Base-by-base conservation (phyloP, 2,329 filamentous ascomycete species). In the Cryphonectria radicalis region DNA sequence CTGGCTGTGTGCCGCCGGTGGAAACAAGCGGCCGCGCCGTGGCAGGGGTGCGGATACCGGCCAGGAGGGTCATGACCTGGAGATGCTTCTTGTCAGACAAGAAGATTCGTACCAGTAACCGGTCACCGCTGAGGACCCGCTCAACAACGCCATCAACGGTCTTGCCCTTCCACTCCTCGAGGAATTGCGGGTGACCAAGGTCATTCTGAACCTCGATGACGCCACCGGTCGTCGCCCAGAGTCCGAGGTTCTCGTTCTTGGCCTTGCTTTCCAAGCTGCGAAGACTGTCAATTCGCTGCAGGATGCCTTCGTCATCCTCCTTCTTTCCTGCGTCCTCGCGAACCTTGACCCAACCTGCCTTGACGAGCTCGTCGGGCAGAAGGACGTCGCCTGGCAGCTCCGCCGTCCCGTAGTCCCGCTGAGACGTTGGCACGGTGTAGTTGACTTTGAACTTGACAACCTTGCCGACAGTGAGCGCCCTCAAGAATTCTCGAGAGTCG, bases 291-390 rank as follows among this genome's bases (percentile, higher is more conserved):
- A 99, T 85, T 72, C 92, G 88, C 74, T 90, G 83, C 40, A 88
- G 85, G 11, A 91, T 87, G 67, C 94, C 91, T 71, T 96, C 92
- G 1, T 91, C 90, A 72, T 98, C 94, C 75, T 98, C 95, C 79
- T 95, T 96, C 75, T 92, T 91, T 73, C 94, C 95, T 72, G 95
- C 95, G 81, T 99, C 96, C 77, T 99, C 96, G 74, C 96, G 91
- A 72, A 99, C 88, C 83, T 96, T 97, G 74, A 94, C 84, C 94
- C 95, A 98, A 75, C 96, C 96, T 77, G 94, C 93, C 78, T 93
- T 91, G 74, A 98, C 90, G 71, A 92, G 88, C 74, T 93, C 89
- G 74, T 98, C 94, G 25, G 96, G 95, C 66, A 99, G 82, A 70
- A 89, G 85, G 43, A 89, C 89, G 66, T 94, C 94, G 77, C 93